Conservation (phyloP, 306 rosid genomes). For the Gynostemma pentaphyllum region DNA sequence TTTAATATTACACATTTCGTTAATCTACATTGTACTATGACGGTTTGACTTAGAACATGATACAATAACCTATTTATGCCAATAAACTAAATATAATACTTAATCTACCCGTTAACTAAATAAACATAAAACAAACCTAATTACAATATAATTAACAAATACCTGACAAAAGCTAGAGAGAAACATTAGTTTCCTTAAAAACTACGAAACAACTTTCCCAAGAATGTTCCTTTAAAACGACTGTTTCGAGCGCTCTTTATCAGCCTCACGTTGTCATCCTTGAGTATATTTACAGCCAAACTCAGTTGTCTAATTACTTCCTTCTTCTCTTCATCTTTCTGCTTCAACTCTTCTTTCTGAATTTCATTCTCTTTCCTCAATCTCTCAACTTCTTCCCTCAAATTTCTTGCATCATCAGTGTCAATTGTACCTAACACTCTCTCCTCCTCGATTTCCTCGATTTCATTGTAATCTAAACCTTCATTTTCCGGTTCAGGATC, state of each 20-base stretch:
- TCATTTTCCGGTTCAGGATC: conserved; percentile 52
- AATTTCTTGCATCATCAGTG: conserved; percentile 28
- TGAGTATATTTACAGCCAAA: conserved; percentile 51
- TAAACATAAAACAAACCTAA: no score
- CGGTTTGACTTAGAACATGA: no score
- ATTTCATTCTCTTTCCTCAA: conserved; percentile 33
- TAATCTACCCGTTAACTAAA: no score
- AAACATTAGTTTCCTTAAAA: not conserved
- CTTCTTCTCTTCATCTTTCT: conserved; percentile 66
- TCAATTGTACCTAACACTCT: not conserved
- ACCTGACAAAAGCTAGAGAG: not conserved
- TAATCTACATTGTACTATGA: no score
- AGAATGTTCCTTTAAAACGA: not conserved
- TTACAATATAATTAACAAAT: no score
- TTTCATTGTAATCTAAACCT: conserved; percentile 10
- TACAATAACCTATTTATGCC: no score
- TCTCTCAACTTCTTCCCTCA: conserved; percentile 34
- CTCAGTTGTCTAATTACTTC: conserved; percentile 73
- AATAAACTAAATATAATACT: no score
- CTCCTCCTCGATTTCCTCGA: conserved; percentile 15
- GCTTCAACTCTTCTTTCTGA: conserved; percentile 30
- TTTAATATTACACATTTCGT: no score
- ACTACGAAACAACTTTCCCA: not conserved
- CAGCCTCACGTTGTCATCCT: conserved; percentile 56
- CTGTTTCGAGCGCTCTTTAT: conserved; percentile 17